These are phyloP conservation scores for Eleusine indica DNA, from an alignment of 176 grass and related monocot genomes.

Conservation along the genomic window DNA sequence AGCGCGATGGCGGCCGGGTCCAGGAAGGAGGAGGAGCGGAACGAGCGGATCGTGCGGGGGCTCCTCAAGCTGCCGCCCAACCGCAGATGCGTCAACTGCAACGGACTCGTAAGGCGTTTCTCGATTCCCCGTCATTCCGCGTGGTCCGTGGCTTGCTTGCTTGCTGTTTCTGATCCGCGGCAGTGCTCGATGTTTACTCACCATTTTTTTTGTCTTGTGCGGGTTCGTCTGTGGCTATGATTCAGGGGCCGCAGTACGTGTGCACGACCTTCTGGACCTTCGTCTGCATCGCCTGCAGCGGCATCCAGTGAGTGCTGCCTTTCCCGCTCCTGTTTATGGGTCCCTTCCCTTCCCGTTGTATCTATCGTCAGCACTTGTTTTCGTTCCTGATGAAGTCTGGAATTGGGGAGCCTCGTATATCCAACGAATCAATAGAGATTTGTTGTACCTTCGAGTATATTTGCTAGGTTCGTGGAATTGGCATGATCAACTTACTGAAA, in stretches of 20 bases:
- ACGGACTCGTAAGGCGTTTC: slow-evolving; percentile 51
- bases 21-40: slow-evolving; percentile 92
- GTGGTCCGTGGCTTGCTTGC: neutral
- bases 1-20: slow-evolving; percentile 36
- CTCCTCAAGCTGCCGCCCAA: slow-evolving; percentile 96
- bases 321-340: neutral
- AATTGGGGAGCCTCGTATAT: neutral
- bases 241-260: slow-evolving; percentile 93
- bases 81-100: slow-evolving; percentile 87
- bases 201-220: neutral
- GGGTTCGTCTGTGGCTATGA: slow-evolving; percentile 6
- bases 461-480: neutral
- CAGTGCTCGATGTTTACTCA: slow-evolving; percentile 20
- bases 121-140: neutral
- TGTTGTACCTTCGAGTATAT: neutral
- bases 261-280: slow-evolving; percentile 95
- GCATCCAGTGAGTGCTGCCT: slow-evolving; percentile 76
- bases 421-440: neutral
- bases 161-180: too few relatives aligned
- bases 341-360: neutral
- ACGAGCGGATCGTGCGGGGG: slow-evolving; percentile 89
- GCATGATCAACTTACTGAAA: neutral
- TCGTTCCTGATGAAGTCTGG: neutral
- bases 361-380: neutral
- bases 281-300: slow-evolving; percentile 90